Percentiles rank a stretch among this genome's conserved stretches.
phyloP scores from a whole-genome alignment of 441 rosid species.

The Populus trichocarpa region DNA sequence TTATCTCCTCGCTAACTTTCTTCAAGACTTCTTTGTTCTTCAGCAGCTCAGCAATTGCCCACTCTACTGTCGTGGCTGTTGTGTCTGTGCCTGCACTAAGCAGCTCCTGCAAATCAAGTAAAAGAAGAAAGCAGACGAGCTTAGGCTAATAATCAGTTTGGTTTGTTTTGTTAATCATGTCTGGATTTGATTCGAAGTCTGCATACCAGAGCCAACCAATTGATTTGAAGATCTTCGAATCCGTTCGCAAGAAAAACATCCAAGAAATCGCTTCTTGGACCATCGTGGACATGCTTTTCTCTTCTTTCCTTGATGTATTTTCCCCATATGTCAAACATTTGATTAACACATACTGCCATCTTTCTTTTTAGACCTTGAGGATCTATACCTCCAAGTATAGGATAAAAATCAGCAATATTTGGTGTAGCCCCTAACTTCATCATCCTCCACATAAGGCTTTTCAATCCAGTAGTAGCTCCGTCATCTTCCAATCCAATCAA shows the following conservation, averaged over 20 bases:
- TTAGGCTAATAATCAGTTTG: neutral
- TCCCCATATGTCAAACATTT: constrained; percentile 26
- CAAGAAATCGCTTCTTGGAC: constrained; percentile 21
- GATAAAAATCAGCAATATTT: constrained; percentile 33
- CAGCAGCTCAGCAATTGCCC: constrained; percentile 61
- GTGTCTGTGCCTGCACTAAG: constrained; percentile 61
- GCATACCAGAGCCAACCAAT: constrained; percentile 24
- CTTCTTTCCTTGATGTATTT: constrained; percentile 26
- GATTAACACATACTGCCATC: neutral
- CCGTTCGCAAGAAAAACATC: constrained; percentile 29
- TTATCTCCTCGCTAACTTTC: constrained; percentile 39
- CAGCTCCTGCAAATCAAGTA: constrained; percentile 43
- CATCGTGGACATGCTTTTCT: neutral
- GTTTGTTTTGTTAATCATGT: neutral
- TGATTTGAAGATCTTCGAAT: constrained; percentile 27
- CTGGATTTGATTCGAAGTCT: neutral
- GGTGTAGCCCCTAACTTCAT: constrained; percentile 19
- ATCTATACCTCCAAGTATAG: constrained; percentile 25
- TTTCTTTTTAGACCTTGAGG: constrained; percentile 30
- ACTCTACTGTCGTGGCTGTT: constrained; percentile 41
- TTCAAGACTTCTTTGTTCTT: constrained; percentile 38
- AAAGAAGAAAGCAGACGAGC: neutral
- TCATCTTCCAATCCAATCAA: constrained; percentile 15
- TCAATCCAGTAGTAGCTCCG: constrained; percentile 3
- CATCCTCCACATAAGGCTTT: constrained; percentile 21